Percentiles rank a stretch among this genome's conserved stretches.
These are phyloP conservation scores for Elaeis guineensis DNA, from an alignment of 176 grass and related monocot genomes.

Conservation along the genomic window DNA sequence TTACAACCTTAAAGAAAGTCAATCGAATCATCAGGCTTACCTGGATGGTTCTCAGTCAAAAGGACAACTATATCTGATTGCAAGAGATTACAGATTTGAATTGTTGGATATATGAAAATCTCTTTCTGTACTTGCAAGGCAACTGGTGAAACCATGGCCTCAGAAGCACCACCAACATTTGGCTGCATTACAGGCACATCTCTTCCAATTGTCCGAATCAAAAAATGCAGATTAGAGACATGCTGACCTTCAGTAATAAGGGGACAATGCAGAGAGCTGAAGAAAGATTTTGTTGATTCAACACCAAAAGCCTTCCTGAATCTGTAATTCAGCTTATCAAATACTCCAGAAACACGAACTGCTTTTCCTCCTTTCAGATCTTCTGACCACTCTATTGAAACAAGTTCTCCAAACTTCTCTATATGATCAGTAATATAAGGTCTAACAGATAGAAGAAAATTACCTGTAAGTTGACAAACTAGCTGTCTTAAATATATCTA, in stretches of 20 bases:
- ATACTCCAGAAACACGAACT: constrained; percentile 44
- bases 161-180: constrained; percentile 29
- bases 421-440: constrained; percentile 41
- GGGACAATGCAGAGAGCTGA: constrained; percentile 61
- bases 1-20: no score
- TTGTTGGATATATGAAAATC: constrained; percentile 79
- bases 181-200: constrained; percentile 53
- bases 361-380: constrained; percentile 63
- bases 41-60: constrained; percentile 46
- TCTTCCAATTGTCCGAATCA: constrained; percentile 60
- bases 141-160: constrained; percentile 27
- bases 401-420: constrained; percentile 25
- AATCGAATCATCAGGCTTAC: constrained; percentile 12
- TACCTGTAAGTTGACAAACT: constrained; percentile 42
- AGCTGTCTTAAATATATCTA: not conserved
- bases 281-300: constrained; percentile 62
- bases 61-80: constrained; percentile 56
- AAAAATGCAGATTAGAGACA: constrained; percentile 60
- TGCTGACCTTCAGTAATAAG: constrained; percentile 38
- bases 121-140: constrained; percentile 63
- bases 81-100: constrained; percentile 78
- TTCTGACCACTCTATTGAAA: constrained; percentile 59
- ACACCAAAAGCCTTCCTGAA: constrained; percentile 62
- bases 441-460: constrained; percentile 73
- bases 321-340: constrained; percentile 68